Percentiles rank a stretch among this genome's conserved stretches.
Evolutionary conservation across 306 rosid genomes (phyloP).

Genomic region (Boehmeria nivea): DNA sequence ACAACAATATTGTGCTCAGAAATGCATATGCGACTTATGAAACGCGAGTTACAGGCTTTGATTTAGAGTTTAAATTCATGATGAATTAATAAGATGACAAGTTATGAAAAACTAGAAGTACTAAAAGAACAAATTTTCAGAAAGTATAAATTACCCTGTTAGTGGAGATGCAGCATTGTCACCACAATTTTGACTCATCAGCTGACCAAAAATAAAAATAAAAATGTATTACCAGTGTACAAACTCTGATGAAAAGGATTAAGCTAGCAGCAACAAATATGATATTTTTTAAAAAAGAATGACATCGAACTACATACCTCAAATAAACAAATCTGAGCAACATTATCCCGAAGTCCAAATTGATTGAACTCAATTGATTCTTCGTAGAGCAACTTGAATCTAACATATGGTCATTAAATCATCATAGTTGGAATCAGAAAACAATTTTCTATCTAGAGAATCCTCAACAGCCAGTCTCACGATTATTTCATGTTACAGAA

Average conservation of each 20-base stretch:
- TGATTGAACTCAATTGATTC: conserved; percentile 75
- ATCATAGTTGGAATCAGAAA: conserved; percentile 1
- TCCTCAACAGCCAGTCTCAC: no score
- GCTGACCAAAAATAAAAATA: conserved; percentile 37
- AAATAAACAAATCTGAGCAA: conserved; percentile 83
- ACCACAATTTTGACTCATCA: conserved; percentile 28
- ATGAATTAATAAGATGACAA: neutral
- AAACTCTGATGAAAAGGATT: neutral
- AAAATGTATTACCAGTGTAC: neutral
- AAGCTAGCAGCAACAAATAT: neutral
- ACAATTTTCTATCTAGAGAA: no score
- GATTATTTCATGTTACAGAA: no score
- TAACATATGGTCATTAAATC: conserved; percentile 17
- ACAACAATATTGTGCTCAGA: no score
- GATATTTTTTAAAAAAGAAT: neutral
- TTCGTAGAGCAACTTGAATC: conserved; percentile 78
- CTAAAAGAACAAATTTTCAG: neutral
- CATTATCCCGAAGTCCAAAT: conserved; percentile 94
- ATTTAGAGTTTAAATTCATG: no score
- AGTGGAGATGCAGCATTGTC: conserved; percentile 30
- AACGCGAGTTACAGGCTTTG: no score
- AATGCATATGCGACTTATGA: no score
- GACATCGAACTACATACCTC: conserved; percentile 45
- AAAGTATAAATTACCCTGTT: conserved; percentile 43
- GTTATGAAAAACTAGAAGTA: neutral